Base-by-base conservation (phyloP, 2,329 filamentous ascomycete genomes). In the Cadophora gregata region DNA sequence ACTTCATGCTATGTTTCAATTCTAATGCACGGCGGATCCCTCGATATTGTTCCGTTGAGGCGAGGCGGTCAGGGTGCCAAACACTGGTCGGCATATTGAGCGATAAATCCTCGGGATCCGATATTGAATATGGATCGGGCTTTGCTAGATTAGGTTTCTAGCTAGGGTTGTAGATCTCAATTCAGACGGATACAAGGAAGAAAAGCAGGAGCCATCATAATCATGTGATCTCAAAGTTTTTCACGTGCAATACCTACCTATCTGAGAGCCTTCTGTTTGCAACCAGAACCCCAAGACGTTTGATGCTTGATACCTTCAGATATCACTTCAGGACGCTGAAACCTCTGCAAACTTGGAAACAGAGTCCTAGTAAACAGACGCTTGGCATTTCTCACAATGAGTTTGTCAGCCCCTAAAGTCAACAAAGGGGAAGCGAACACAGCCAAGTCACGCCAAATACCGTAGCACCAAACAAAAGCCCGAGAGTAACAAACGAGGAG, bases 1-100 rank as follows among this genome's bases (percentile, higher is more conserved):
- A 68, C 21, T 60, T 67, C 59, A 70, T 68, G 66, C 69, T 67
- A 55, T 62, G 69, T 72, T 71, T 72, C 71, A 68, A 71, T 58
- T 60, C 58, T 70, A 60, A 55, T 67, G 64, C 66, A 24, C 29
- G 51, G 47, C 24, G 56, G 55, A 33, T 59, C 63, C 55, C 36
- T 62, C 63, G 60, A 56, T 31, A 59, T 59, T 42, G 19, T 31
- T 53, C 64, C 62, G 64, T 66, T 68, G n/a, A n/a, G n/a, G n/a
- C 53, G 63, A 65, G 31, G 53, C 53, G 29, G 53, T 36, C 36
- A 56, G 53, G 29, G 31, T 56, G 53, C n/a, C 19, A 31, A 24
- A 8, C n/a, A n/a, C n/a, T n/a, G n/a, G n/a, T 56, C 25, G 50
- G 50, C 27, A 31, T 19, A 24, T 36, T 29, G 14, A 31, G 31